Conservation (phyloP, 2,329 filamentous ascomycete genomes). For the Paradendryphiella salina region DNA sequence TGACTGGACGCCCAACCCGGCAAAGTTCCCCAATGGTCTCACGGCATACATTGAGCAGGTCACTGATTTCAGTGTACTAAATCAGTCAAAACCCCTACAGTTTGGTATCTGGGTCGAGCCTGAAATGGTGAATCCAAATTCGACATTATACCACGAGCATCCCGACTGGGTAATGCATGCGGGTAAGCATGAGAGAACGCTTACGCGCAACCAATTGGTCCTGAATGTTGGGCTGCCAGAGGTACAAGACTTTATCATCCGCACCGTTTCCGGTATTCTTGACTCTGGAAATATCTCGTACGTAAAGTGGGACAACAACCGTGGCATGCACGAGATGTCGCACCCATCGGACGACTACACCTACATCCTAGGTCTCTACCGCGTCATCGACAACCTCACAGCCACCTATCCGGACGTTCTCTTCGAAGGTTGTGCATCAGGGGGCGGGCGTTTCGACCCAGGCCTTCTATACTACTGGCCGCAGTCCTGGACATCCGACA, state of each 20-base stretch:
- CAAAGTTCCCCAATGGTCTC: constrained; percentile 63
- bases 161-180: constrained; percentile 67
- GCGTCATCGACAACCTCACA: constrained; percentile 63
- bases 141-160: constrained; percentile 62
- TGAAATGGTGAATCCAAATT: constrained; percentile 68
- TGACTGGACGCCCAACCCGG: constrained; percentile 64
- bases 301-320: constrained; percentile 71
- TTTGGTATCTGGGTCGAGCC: constrained; percentile 71
- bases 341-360: constrained; percentile 58
- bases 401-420: constrained; percentile 63
- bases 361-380: constrained; percentile 67
- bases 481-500: constrained; percentile 67
- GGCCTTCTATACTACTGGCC: constrained; percentile 67
- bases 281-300: constrained; percentile 60
- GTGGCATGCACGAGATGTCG: constrained; percentile 64
- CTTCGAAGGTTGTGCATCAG: constrained; percentile 68
- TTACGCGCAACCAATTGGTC: constrained; percentile 63
- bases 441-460: constrained; percentile 66
- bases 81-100: constrained; percentile 55
- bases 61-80: constrained; percentile 54
- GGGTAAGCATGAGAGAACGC: constrained; percentile 59
- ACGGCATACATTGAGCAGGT: constrained; percentile 56
- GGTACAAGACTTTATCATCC: constrained; percentile 66
- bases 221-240: constrained; percentile 64
- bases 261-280: constrained; percentile 58